Conservation (phyloP, 2,329 filamentous ascomycete genomes). For the Pyrenochaeta sp. region DNA sequence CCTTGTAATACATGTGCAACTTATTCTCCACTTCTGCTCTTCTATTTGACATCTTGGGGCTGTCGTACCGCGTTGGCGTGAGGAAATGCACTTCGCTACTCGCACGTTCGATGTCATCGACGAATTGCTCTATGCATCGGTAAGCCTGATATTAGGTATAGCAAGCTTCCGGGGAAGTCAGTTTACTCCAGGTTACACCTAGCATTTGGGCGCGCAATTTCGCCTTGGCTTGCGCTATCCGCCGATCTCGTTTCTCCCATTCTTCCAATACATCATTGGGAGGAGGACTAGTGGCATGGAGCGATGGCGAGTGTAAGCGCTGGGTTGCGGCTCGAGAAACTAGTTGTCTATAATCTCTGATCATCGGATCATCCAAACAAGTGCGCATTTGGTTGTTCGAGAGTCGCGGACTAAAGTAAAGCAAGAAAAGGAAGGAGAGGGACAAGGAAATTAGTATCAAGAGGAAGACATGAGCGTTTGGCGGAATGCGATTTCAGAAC, state of each 20-base stretch:
- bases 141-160: neutral
- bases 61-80: neutral
- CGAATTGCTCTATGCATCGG: neutral
- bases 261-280: neutral
- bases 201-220: neutral
- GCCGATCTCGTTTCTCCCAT: conserved; percentile 8
- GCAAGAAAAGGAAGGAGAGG: neutral
- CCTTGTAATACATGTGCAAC: neutral
- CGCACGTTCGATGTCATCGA: neutral
- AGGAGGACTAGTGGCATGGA: neutral
- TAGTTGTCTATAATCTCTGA: conserved; percentile 23
- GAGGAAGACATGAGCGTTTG: neutral
- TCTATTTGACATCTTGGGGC: neutral
- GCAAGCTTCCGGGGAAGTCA: neutral
- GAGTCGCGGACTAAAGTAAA: neutral
- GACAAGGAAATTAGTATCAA: neutral
- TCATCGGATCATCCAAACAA: neutral
- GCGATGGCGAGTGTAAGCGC: conserved; percentile 18
- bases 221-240: neutral
- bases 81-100: neutral
- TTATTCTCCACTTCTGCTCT: neutral
- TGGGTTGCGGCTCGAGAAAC: conserved; percentile 25
- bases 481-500: neutral
- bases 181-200: conserved; percentile 6
- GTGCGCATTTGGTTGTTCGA: neutral